Evolutionary conservation across 371 early-diverging fungal species (phyloP), one percentile per base, ranked within the genome.

Genomic region (Catenaria anguillulae): DNA sequence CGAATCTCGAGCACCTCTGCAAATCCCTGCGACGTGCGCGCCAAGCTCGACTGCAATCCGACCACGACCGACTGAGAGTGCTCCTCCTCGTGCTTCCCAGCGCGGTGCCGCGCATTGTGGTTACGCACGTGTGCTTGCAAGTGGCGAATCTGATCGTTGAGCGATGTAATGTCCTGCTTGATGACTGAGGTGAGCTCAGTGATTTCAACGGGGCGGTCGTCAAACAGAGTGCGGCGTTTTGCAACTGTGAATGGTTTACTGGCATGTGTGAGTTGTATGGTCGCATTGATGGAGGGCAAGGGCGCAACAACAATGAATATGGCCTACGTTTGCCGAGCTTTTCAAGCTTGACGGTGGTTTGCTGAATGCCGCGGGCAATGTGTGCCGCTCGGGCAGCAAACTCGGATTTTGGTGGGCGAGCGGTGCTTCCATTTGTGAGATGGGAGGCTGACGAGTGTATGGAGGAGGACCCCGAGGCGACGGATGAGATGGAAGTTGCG

Each of bases 41-140:
- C 95, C 50, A 97, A 73, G 71, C 84, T 88, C 60, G 90, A 85
- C 72, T 96, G 94, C 65, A 97, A 71, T 46, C 84, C 80, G 23
- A 90, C 82, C 26, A 97, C 90, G 17, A 97, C 87, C 67, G 89
- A 89, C n/a, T 85, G 71, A 17, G 89, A 85, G 75, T 97, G 98
- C 66, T 97, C 94, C 48, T 79, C 75, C 26, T 84, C 85, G 68
- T 95, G 93, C 63, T 83, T 83, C 13, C 77, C 75, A 0, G 71
- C 66, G 37, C 77, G 77, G 58, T 63, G 65, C 23, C 65, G 61
- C 58, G 74, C 76, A 29, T 71, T 64, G 33, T 72, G 71, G 15
- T 79, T 74, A 35, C 72, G 71, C 35, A 80, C 66, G 55, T 81
- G 80, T 24, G 73, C 77, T 69, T 90, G 89, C 42, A 96, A 77